These are phyloP conservation scores for Pseudogymnoascus sp. DNA, from an alignment of 2,329 filamentous ascomycete genomes.

Conservation along the genomic window DNA sequence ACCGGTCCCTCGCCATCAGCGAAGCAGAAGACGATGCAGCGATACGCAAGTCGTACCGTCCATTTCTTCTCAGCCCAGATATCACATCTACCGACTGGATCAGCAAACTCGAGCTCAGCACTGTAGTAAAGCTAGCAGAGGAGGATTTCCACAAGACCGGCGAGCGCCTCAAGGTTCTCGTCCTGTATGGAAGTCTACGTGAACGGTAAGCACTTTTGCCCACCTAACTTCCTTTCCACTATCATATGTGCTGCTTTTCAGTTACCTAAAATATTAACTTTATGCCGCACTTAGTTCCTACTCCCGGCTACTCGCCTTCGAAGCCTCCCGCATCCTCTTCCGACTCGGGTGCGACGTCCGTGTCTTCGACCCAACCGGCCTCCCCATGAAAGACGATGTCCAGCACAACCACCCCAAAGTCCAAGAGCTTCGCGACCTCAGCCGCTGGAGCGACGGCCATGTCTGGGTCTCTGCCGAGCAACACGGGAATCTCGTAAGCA, in stretches of 20 bases:
- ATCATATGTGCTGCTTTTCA: neutral
- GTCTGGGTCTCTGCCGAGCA: constrained; percentile 59
- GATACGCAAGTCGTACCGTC: constrained; percentile 43
- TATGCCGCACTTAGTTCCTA: constrained; percentile 40
- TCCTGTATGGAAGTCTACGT: constrained; percentile 52
- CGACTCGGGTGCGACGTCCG: constrained; percentile 59
- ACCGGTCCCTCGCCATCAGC: constrained; percentile 35
- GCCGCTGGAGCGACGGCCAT: constrained; percentile 57
- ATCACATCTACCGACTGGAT: constrained; percentile 44
- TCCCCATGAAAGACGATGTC: constrained; percentile 56
- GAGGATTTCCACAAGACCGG: constrained; percentile 32
- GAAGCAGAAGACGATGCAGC: constrained; percentile 37
- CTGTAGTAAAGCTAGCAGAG: constrained; percentile 41
- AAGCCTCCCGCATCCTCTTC: constrained; percentile 51
- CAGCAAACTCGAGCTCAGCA: constrained; percentile 44
- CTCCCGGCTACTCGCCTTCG: constrained; percentile 49
- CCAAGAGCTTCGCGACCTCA: constrained; percentile 51
- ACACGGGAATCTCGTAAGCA: constrained; percentile 49
- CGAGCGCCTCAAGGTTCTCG: constrained; percentile 43
- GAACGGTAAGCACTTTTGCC: constrained; percentile 23
- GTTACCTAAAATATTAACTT: neutral
- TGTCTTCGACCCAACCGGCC: constrained; percentile 46
- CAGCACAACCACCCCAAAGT: constrained; percentile 51
- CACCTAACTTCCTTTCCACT: neutral
- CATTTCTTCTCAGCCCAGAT: constrained; percentile 41